A percentile compares a stretch with the other conserved stretches of the same genome.
phyloP scores from a whole-genome alignment of 2,329 filamentous ascomycete species.

The Penicillium sp. region DNA sequence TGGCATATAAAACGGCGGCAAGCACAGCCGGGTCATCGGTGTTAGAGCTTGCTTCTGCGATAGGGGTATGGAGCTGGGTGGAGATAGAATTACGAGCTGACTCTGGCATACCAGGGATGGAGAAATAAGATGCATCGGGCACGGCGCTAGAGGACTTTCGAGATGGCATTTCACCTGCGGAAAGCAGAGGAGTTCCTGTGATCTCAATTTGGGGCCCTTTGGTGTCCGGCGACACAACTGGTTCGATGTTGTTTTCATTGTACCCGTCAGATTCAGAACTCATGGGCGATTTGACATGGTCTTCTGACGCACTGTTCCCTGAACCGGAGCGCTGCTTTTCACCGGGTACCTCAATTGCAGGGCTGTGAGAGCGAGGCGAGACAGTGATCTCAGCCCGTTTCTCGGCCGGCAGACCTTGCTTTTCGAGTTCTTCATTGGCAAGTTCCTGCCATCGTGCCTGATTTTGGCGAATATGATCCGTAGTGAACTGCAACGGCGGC shows the following conservation, averaged over 20 bases:
- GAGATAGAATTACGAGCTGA: conserved; percentile 13
- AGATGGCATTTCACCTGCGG: conserved; percentile 19
- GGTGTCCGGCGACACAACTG: conserved; percentile 36
- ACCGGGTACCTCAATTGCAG: conserved; percentile 16
- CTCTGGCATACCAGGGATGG: conserved; percentile 22
- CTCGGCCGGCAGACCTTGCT: conserved; percentile 25
- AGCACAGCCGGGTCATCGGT: conserved; percentile 28
- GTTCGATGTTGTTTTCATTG: conserved; percentile 35
- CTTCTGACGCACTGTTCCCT: conserved; percentile 10
- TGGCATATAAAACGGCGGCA: conserved; percentile 30
- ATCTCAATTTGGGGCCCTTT: conserved; percentile 37
- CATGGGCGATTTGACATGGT: conserved; percentile 20
- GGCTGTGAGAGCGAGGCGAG: conserved; percentile 38
- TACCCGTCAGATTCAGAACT: conserved; percentile 17
- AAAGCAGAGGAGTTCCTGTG: conserved; percentile 25
- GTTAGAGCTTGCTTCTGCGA: conserved; percentile 17
- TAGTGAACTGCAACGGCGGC: conserved; percentile 77
- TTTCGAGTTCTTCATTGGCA: conserved; percentile 31
- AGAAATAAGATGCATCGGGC: conserved; percentile 27
- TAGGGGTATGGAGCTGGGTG: conserved; percentile 16
- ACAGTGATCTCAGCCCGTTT: conserved; percentile 23
- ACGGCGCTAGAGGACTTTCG: conserved; percentile 34
- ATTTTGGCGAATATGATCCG: conserved; percentile 76
- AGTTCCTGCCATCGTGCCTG: conserved; percentile 61
- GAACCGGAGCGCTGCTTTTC: conserved; percentile 13